Base-by-base conservation (phyloP, 495 filamentous ascomycete species). In the Penicillium waksmanii region DNA sequence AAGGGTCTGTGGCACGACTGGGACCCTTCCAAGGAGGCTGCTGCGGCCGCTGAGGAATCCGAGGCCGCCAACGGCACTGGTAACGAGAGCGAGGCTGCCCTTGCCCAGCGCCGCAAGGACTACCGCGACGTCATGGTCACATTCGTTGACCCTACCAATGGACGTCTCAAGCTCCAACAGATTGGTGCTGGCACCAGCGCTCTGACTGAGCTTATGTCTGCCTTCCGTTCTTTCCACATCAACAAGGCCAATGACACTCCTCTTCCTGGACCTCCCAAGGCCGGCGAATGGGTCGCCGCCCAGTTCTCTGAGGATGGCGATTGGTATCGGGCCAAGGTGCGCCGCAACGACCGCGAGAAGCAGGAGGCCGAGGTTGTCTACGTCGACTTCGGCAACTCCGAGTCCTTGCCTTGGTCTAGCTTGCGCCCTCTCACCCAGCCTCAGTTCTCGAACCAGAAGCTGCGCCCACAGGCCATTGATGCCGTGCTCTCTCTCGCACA, bases 351-450 rank as follows among this genome's bases (percentile, higher is more conserved):
- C 73, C 92, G 95, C 59, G 83, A 90, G 36, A 87, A 87, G 62
- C 89, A 96, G 79, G 85, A 88, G 61, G 89, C 92, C 11, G 93
- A 98, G 74, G 87, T 99, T 5, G 72, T 93, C 13, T 99, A 97
- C 77, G 85, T 98, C 61, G 96, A 99, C 76, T 99, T 94, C 73
- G 96, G 96, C 59, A 98, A 99, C 81, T 87, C 85, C 19, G 96
- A 98, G 77, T 84, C 85, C 66, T 77, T 94, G 36, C 87, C 92
- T 3, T 98, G 92, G 91, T 85, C 85, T 10, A 78, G 80, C 47
- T 86, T 99, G 23, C 88, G 95, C 21, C 84, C 93, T 27, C 82
- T 98, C 31, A 82, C 82, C 50, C 86, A 90, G 66, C 73, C 87
- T 5, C 88, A 93, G 68, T 98, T 97, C 82, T 82, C 81, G 12